phyloP scores from a whole-genome alignment of 208 protist genomes.

The Angomonas ambiguus region DNA sequence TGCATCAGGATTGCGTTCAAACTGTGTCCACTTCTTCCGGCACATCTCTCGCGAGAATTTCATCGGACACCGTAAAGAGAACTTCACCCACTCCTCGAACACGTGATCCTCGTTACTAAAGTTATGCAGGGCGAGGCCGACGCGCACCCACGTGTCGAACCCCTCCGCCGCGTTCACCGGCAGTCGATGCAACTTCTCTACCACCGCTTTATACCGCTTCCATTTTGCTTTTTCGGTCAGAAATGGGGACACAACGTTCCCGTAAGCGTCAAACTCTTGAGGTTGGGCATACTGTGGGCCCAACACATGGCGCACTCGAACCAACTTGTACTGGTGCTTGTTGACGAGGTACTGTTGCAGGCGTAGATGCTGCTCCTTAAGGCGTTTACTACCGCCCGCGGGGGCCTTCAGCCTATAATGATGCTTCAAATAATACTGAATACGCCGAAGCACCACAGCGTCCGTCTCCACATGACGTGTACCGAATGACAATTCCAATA shows the following conservation, averaged over 20 bases:
- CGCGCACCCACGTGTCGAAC: conserved; percentile 79
- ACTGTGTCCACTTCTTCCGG: conserved; percentile 77
- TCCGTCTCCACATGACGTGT: conserved; percentile 41
- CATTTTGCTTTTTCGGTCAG: conserved; percentile 72
- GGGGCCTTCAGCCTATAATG: background rate
- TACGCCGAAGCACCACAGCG: background rate
- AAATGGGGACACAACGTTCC: conserved; percentile 68
- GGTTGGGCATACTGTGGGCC: conserved; percentile 42
- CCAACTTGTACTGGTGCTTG: conserved; percentile 44
- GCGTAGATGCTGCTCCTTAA: background rate
- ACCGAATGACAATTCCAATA: conserved; percentile 65
- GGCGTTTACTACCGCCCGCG: background rate
- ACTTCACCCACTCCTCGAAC: conserved; percentile 85
- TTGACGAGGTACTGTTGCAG: conserved; percentile 12
- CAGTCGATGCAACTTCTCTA: conserved; percentile 51
- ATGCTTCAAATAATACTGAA: background rate
- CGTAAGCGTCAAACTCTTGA: conserved; percentile 74
- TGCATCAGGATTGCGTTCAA: conserved; percentile 79
- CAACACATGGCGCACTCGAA: conserved; percentile 41
- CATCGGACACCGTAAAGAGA: conserved; percentile 68
- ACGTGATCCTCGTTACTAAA: conserved; percentile 84
- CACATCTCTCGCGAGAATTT: conserved; percentile 79
- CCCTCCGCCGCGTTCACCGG: conserved; percentile 50
- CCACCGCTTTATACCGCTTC: conserved; percentile 53
- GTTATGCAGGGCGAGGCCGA: conserved; percentile 83